Evolutionary conservation across 345 rosid genomes (phyloP).

Genomic region (Capsella bursapastoris): DNA sequence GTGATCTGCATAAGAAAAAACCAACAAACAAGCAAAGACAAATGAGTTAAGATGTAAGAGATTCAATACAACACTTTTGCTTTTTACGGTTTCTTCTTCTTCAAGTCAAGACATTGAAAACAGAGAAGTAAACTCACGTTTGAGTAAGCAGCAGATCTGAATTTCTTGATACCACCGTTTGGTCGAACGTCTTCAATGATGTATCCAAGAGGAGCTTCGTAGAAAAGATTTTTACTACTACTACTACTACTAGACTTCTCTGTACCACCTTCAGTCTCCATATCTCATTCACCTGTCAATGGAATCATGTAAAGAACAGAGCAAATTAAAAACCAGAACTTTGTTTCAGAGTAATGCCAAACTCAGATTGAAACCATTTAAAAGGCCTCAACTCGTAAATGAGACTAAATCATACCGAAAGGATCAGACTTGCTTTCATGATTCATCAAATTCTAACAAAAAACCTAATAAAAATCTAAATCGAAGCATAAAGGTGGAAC

Average conservation of each 20-base stretch:
- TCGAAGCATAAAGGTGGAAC: neutral
- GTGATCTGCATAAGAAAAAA: conserved; percentile 54
- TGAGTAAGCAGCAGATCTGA: conserved; percentile 93
- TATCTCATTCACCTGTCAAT: conserved; percentile 62
- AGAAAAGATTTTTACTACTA: conserved; percentile 53
- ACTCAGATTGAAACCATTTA: neutral
- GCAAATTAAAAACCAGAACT: neutral
- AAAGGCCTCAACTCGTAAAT: neutral
- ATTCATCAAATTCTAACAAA: neutral
- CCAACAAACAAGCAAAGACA: neutral
- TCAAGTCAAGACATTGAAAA: neutral
- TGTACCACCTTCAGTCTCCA: conserved; percentile 89
- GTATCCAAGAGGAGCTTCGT: conserved; percentile 94
- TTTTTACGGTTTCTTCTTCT: neutral
- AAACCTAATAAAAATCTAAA: neutral
- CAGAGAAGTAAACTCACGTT: conserved; percentile 55
- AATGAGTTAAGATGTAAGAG: neutral
- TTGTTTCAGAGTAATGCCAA: neutral
- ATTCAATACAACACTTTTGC: neutral
- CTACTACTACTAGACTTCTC: conserved; percentile 58
- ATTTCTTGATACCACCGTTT: conserved; percentile 88
- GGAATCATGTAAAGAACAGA: conserved; percentile 7
- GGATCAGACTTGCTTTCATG: neutral
- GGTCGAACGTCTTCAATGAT: conserved; percentile 94
- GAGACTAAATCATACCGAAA: neutral